Evolutionary conservation across 2,329 filamentous ascomycete species (phyloP).

Genomic region (Fusarium metavorans): DNA sequence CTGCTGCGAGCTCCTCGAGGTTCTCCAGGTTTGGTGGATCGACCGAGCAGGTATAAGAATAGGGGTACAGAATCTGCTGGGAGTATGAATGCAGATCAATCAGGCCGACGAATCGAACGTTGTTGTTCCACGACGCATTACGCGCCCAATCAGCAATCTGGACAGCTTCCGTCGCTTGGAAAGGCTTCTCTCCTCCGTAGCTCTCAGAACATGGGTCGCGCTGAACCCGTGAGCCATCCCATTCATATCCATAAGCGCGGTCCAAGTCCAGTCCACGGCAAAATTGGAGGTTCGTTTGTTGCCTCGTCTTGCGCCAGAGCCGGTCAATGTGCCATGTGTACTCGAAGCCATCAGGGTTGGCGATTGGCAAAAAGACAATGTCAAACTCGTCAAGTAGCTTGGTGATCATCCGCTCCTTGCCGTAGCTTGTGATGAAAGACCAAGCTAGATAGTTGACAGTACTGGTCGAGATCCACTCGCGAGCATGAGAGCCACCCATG

Average conservation of each 20-base stretch:
- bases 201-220: slow-evolving; percentile 90
- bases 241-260: slow-evolving; percentile 85
- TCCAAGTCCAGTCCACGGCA: slow-evolving; percentile 93
- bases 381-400: slow-evolving; percentile 87
- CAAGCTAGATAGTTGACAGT: slow-evolving; percentile 93
- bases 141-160: slow-evolving; percentile 84
- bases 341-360: slow-evolving; percentile 94
- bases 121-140: slow-evolving; percentile 80
- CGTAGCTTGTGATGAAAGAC: slow-evolving; percentile 85
- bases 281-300: slow-evolving; percentile 83
- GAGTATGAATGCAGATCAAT: slow-evolving; percentile 95
- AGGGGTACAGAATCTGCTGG: slow-evolving; percentile 94
- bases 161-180: slow-evolving; percentile 84
- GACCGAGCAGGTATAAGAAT: slow-evolving; percentile 83
- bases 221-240: slow-evolving; percentile 75
- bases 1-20: slow-evolving; percentile 88
- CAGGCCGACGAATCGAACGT: slow-evolving; percentile 83
- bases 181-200: slow-evolving; percentile 85
- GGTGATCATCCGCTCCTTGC: slow-evolving; percentile 77
- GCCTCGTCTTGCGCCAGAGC: slow-evolving; percentile 94
- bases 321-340: slow-evolving; percentile 94
- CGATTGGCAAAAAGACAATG: slow-evolving; percentile 85
- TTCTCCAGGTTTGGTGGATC: slow-evolving; percentile 90
- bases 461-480: slow-evolving; percentile 96
- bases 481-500: slow-evolving; percentile 87